Percentiles rank a stretch among this genome's conserved stretches.
These are phyloP conservation scores for Solanum medicagineum DNA, from an alignment of 257 asterid genomes.

Conservation along the genomic window DNA sequence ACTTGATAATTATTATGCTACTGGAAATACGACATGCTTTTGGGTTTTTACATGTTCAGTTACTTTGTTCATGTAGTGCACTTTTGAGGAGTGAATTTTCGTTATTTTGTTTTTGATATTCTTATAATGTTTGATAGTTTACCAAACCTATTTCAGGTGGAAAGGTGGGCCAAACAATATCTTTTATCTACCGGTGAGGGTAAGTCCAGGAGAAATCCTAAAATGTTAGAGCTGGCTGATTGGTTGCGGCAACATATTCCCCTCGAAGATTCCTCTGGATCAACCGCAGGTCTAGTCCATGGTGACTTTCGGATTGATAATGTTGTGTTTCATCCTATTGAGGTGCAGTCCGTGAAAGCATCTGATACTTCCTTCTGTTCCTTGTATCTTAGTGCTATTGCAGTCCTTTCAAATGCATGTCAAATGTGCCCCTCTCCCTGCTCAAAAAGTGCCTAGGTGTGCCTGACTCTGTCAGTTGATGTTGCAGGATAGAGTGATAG, in stretches of 20 bases:
- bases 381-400: background rate
- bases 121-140: background rate
- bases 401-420: background rate
- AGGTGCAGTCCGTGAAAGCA: constrained; percentile 34
- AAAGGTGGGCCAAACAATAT: constrained; percentile 95
- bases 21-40: background rate
- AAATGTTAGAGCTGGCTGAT: constrained; percentile 71
- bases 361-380: background rate
- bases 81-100: background rate
- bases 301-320: constrained; percentile 97
- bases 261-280: constrained; percentile 80
- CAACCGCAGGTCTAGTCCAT: constrained; percentile 81
- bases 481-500: constrained; percentile 88
- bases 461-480: background rate
- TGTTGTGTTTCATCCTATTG: constrained; percentile 90
- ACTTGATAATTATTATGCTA: background rate
- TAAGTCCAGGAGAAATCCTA: constrained; percentile 71
- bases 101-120: background rate
- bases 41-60: background rate
- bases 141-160: constrained; percentile 43
- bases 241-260: constrained; percentile 85
- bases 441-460: background rate
- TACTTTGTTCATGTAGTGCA: background rate
- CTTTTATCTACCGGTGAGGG: constrained; percentile 78
- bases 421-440: background rate